Percentiles rank a stretch among this genome's conserved stretches.
phyloP scores from a whole-genome alignment of 257 asterid genomes.

The Solanum commersonii region DNA sequence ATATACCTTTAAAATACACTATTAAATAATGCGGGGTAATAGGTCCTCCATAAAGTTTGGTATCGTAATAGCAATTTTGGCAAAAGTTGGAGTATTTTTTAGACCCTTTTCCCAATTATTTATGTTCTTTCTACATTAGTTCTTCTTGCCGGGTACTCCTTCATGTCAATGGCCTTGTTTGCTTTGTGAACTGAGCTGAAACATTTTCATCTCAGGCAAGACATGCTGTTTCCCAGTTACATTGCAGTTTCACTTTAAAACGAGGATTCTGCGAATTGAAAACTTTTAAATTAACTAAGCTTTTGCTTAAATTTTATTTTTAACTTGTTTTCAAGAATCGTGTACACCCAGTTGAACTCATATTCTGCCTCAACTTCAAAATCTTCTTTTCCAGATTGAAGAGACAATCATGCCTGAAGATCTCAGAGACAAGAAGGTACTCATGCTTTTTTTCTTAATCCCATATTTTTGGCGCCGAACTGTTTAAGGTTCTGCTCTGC shows the following conservation, averaged over 20 bases:
- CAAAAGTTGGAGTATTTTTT: no score
- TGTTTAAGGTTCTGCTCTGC: not conserved
- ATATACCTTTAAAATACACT: no score
- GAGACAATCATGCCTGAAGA: slow-evolving; percentile 80
- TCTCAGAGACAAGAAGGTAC: slow-evolving; percentile 78
- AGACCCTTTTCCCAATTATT: not conserved
- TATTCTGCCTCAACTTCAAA: not conserved
- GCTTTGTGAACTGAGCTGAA: not conserved
- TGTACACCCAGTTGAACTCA: not conserved
- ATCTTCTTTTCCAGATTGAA: slow-evolving; percentile 43
- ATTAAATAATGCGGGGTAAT: no score
- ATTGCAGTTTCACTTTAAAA: not conserved
- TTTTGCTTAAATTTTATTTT: not conserved
- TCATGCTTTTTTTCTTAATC: not conserved
- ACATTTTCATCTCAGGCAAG: not conserved
- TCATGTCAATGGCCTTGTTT: not conserved
- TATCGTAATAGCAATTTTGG: no score
- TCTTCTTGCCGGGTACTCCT: not conserved
- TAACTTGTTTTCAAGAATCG: not conserved
- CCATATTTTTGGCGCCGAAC: not conserved
- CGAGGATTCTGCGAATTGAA: not conserved
- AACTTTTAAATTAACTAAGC: not conserved
- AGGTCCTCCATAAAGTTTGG: no score
- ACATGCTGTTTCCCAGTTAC: not conserved
- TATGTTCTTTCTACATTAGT: not conserved